Conservation (phyloP, 176 grass and related monocot species). For the Poa annua region DNA sequence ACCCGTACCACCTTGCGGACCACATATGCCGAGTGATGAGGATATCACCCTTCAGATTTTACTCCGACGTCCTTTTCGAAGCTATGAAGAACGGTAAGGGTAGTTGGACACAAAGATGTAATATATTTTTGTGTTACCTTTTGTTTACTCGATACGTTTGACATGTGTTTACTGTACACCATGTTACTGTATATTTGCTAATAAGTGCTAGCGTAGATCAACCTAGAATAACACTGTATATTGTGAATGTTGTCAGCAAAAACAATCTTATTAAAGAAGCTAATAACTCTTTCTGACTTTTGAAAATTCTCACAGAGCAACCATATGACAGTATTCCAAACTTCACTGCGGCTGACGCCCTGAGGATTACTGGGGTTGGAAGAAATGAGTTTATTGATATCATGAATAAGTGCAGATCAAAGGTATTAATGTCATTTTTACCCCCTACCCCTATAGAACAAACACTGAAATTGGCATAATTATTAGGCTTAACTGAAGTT, state of each 20-base stretch:
- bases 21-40: constrained; percentile 86
- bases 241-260: background rate
- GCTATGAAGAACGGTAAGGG: constrained; percentile 95
- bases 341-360: constrained; percentile 88
- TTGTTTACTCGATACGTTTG: background rate
- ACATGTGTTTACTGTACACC: background rate
- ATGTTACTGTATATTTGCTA: background rate
- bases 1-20: constrained; percentile 89
- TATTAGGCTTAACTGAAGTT: background rate
- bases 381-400: constrained; percentile 99
- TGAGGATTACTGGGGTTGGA: constrained; percentile 86
- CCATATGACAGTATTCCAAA: constrained; percentile 99
- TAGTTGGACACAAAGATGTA: background rate
- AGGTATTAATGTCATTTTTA: constrained; percentile 53
- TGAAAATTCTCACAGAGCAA: constrained; percentile 76
- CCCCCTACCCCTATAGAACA: background rate
- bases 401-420: constrained; percentile 98
- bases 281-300: constrained; percentile 30
- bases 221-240: background rate
- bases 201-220: background rate
- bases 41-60: constrained; percentile 88
- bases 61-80: constrained; percentile 91
- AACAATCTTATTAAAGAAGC: background rate
- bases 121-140: background rate
- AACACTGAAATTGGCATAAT: constrained; percentile 2